These are phyloP conservation scores for Hypoxylon rubiginosum DNA, from an alignment of 2,329 filamentous ascomycete genomes.

Conservation along the genomic window DNA sequence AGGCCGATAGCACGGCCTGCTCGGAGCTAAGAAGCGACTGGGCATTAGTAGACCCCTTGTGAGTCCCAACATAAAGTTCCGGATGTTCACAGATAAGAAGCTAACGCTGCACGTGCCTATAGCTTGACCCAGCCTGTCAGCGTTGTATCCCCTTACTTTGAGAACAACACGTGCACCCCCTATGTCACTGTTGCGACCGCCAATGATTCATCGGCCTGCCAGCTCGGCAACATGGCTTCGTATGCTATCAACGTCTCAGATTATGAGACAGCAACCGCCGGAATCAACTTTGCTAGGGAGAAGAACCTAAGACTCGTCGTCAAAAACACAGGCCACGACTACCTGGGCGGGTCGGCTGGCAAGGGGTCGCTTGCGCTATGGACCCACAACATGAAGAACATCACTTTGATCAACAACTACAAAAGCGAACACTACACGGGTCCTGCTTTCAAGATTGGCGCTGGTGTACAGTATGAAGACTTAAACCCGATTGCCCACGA, in stretches of 20 bases:
- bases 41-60: too few relatives aligned
- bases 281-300: slow-evolving; percentile 50
- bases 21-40: too few relatives aligned
- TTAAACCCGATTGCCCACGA: too few relatives aligned
- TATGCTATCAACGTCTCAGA: slow-evolving; percentile 47
- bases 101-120: too few relatives aligned
- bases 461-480: slow-evolving; percentile 18
- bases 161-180: slow-evolving; percentile 40
- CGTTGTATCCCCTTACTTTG: slow-evolving; percentile 39
- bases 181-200: slow-evolving; percentile 14
- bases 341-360: slow-evolving; percentile 45
- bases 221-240: slow-evolving; percentile 52
- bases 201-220: slow-evolving; percentile 11
- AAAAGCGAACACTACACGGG: slow-evolving; percentile 46
- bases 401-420: slow-evolving; percentile 45
- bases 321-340: slow-evolving; percentile 60
- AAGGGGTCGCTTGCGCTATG: slow-evolving; percentile 41
- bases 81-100: too few relatives aligned
- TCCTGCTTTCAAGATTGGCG: slow-evolving; percentile 56
- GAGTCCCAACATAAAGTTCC: too few relatives aligned
- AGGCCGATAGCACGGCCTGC: too few relatives aligned
- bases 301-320: slow-evolving; percentile 58
- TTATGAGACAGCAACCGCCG: slow-evolving; percentile 26
- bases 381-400: slow-evolving; percentile 41
- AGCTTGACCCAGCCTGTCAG: slow-evolving; percentile 28